Base-by-base conservation (phyloP, 2,329 filamentous ascomycete genomes). In the Cordyceps cicadae region DNA sequence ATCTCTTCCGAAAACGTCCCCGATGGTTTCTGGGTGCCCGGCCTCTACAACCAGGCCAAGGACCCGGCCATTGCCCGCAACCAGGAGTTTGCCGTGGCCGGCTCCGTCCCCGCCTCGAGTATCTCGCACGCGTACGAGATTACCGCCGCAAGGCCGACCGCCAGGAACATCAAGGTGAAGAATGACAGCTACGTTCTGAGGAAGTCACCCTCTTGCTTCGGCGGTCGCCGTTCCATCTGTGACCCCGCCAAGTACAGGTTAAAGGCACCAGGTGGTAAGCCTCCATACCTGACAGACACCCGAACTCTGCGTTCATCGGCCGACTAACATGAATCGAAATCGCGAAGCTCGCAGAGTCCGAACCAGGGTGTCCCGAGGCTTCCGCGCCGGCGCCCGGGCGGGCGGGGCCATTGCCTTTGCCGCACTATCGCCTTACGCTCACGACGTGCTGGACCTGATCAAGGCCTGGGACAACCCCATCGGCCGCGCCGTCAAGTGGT, bases 21-120 rank as follows among this genome's bases (percentile, higher is more conserved):
- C 1, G 19, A 56, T 5, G 63, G 63, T 12, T 63, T 59, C 59
- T 63, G 59, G 54, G 52, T 64, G 11, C 63, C 63, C 4, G 63
- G 43, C 2, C 19, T 62, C 5, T 62, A 54, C 15, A 7, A 15
- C 17, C 52, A 39, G 5, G 17, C n/a, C 9, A 54, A 45, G 52
- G 43, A 54, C 17, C 52, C 52, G 11, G 52, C 52, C 1, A 39
- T 54, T 12, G 24, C 9, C n/a, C 52, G 52, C 14, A 54, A 54
- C 24, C 52, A 45, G 24, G 52, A 54, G 17, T 54, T 54, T 45
- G 52, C 52, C 19, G 39, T 45, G 4, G 52, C 26, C 14, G 52
- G 39, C 24, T n/a, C 37, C 5, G 9, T 54, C 5, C 52, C 39
- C 24, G 39, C 12, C 17, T 11, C 39, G 24, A 54, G 52, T 39